Base-by-base conservation (phyloP, 2,329 filamentous ascomycete genomes). In the Sporothrix pseudoabietina region DNA sequence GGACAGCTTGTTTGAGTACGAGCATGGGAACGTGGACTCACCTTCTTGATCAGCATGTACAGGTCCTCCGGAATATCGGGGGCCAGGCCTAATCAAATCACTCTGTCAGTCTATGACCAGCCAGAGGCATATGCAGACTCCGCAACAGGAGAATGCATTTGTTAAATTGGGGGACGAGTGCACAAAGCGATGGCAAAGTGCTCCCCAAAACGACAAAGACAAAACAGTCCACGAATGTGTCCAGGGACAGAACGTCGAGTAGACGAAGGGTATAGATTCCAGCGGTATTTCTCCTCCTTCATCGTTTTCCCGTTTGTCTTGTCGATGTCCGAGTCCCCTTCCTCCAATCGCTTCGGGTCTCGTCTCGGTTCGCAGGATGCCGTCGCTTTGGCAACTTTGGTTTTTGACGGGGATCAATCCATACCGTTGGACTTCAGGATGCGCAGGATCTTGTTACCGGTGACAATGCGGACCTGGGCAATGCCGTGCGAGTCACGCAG, bases 21-120 rank as follows among this genome's bases (percentile, higher is more conserved):
- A 49, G 9, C 72, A 12, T 66, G 69, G n/a, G 35, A 2, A 22
- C 26, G 26, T 26, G 26, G 72, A 68, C 81, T 75, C 84, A 97
- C 95, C 94, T 99, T 99, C 93, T 98, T 98, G 93, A 98, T 98
- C 85, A 98, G 89, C 93, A 97, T 97, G 92, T 98, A 99, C 80
- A 98, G 92, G 87, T 99, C 96, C 91, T 99, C 96, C 83, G 97
- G 96, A 81, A 99, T 91, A 85, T 98, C 94, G 84, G 97, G 96
- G 80, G 96, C 95, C 84, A 99, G 94, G 88, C 96, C 96, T 99
- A 88, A 88, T 66, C 61, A 84, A 82, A 83, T 97, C 94, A 89
- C 94, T 94, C 92, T 90, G 93, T 96, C 93, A 96, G 93, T 90
- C 90, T 87, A 85, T 81, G 87, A 95, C 93, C 93, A 92, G 90